Base-by-base conservation (phyloP, 164 flowering plant genomes). In the Vitis labrusca region DNA sequence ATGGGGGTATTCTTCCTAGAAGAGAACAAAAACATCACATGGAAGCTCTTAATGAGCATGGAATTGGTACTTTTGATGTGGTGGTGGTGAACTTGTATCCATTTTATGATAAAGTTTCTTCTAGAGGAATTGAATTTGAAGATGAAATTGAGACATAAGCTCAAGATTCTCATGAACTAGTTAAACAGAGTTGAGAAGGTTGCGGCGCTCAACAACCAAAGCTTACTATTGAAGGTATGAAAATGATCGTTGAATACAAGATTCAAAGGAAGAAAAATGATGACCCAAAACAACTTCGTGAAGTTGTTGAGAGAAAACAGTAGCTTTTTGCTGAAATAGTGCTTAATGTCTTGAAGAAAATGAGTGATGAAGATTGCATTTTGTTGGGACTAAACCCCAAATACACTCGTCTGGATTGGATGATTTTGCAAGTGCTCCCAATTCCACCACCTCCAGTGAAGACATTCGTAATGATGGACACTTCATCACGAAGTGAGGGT, bases 401-500 rank as follows among this genome's bases (percentile, higher is more conserved):
- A 77, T 96, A 81, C 85, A 98, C 97, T 1, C 97, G 98, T 59
- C 98, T 98, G 15, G 97, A 96, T 69, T 96, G 99, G 99, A 91
- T 96, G 99, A 96, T 96, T 73, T 82, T 96, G 63, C 97, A 96
- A 85, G 98, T 89, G 52, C 91, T 96, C 65, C 98, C 99, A 3
- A 89, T 96, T 63, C 99, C 99, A 69, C 99, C 99, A 61, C 98
- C 97, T 77, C 99, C 98, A 27, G 97, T 96, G 77, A 90, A 98
- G 67, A 98, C 99, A 51, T 96, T 98, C 75, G 99, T 96, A 62
- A 96, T 96, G 98, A 96, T 96, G 99, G 97, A 96, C 75, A 92
- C 98, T 17, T 91, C 99, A 9, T 80, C 98, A 5, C 77, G 99
- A 82, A 96, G 99, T 80, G 99, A 95, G 99, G 98, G 93, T 75